phyloP scores from a whole-genome alignment of 306 rosid genomes.

The Lagenaria siceraria region DNA sequence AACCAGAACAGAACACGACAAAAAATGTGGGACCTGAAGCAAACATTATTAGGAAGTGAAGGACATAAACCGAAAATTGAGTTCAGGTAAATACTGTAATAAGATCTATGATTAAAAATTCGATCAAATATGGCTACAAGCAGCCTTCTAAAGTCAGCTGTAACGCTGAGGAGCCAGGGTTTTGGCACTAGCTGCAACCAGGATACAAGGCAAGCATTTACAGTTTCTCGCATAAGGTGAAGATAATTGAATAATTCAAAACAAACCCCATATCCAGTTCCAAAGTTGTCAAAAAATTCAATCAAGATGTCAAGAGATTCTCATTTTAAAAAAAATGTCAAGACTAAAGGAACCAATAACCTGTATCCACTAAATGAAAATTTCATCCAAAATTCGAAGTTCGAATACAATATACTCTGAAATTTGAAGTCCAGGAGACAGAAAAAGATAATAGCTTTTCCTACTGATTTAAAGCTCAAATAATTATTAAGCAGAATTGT shows the following conservation, averaged over 20 bases:
- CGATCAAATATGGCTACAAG: background rate
- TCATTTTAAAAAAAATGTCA: too few relatives aligned
- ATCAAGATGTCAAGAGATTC: background rate
- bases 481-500: background rate
- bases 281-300: background rate
- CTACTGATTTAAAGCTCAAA: background rate
- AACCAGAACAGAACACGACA: slow-evolving; percentile 47
- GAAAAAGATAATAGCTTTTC: background rate
- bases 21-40: slow-evolving; percentile 66
- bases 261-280: background rate
- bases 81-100: background rate
- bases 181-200: background rate
- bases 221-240: background rate
- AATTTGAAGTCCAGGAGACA: background rate
- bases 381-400: background rate
- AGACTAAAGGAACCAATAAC: background rate
- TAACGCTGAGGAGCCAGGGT: background rate
- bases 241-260: background rate
- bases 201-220: background rate
- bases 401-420: background rate
- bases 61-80: background rate
- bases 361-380: background rate
- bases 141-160: background rate
- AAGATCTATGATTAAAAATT: background rate
- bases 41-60: background rate